Evolutionary conservation across 1,284 basidiomycete genomes (phyloP), one percentile per base, ranked within the genome.

Genomic region (Rhodotorula sp.): DNA sequence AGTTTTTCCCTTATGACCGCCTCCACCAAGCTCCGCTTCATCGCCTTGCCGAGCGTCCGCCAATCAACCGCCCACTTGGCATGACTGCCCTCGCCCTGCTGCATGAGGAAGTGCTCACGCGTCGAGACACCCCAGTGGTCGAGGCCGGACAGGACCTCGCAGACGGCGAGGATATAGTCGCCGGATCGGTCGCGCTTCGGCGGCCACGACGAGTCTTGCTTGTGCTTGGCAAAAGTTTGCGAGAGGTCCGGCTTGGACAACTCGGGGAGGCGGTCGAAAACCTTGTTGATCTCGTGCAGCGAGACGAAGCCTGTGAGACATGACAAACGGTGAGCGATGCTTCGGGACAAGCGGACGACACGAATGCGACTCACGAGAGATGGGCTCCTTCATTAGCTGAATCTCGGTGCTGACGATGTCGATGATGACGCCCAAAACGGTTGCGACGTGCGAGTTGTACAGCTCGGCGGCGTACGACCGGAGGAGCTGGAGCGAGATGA

Each of bases 1-100:
- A 94, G 88, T 74, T 89, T 87, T 75, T 94, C 90, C 74, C 88
- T 83, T 48, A 94, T 86, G 34, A 94, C 85, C 26, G 89, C 87
- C 76, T 93, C 90, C 48, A 97, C 80, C 20, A 95, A 83, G 26
- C 86, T 86, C 75, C 86, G 83, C 77, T 90, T 86, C 71, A 98
- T 80, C 64, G 88, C 85, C 65, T 85, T 83, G 46, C 87, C 86
- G 56, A 95, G 86, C 65, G 87, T 85, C 76, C 90, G 88, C 76
- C 92, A 93, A 76, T 95, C 89, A 34, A 98, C 88, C 85, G 71
- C 92, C 61, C 75, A 84, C 76, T 89, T 90, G 54, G 81, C 76
- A 34, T 78, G 70, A 66, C 77, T 71, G 63, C 88, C 85, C 50
- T 86, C 84, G n/a, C 81, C 84, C 55, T 88, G 84, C 26, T 87